Conservation (phyloP, 345 rosid genomes). For the Lagerstroemia speciosa region DNA sequence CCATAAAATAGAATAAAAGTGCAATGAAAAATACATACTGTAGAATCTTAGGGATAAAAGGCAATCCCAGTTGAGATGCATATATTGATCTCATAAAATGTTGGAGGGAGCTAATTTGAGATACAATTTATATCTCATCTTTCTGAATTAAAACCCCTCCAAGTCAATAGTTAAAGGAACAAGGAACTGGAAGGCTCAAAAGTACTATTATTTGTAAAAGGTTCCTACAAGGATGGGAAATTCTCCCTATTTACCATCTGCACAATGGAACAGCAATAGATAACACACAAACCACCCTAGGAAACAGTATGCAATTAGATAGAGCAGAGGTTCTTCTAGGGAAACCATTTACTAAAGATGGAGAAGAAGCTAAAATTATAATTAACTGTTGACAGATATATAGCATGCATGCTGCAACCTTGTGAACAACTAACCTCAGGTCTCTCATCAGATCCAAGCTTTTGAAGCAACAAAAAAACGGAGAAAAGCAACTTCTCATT, state of each 20-base stretch:
- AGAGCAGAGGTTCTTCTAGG: background rate
- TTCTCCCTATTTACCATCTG: background rate
- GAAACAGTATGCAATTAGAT: background rate
- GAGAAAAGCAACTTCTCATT: slow-evolving; percentile 64
- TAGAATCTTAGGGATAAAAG: background rate
- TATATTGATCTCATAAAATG: background rate
- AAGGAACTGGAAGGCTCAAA: background rate
- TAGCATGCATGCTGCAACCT: background rate
- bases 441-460: slow-evolving; percentile 91
- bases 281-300: background rate
- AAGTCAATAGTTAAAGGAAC: background rate
- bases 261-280: background rate
- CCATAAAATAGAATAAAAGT: background rate
- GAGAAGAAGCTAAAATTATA: background rate
- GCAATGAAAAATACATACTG: background rate
- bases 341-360: background rate
- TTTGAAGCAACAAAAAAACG: slow-evolving; percentile 84
- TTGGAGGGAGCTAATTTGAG: background rate
- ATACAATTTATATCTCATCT: background rate
- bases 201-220: background rate
- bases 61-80: background rate
- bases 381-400: background rate
- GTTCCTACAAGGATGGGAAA: background rate
- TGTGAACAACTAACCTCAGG: slow-evolving; percentile 59
- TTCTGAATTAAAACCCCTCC: background rate